phyloP scores from a whole-genome alignment of 441 rosid genomes.

The Adansonia madagascariensis region DNA sequence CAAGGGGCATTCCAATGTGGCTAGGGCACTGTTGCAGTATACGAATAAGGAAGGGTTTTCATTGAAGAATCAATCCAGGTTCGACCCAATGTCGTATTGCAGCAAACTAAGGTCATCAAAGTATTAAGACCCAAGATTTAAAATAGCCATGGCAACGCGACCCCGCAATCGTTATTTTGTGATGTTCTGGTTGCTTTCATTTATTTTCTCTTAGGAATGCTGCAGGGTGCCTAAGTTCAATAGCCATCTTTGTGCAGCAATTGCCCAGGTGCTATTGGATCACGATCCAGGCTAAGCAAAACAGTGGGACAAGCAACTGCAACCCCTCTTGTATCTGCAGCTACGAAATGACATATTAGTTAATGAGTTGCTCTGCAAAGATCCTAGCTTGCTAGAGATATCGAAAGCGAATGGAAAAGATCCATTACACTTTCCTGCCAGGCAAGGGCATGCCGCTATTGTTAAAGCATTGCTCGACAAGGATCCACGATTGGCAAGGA shows the following conservation, averaged over 20 bases:
- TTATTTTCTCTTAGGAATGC: neutral
- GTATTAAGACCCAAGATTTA: slow-evolving; percentile 43
- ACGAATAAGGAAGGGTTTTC: slow-evolving; percentile 60
- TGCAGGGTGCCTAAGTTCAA: slow-evolving; percentile 16
- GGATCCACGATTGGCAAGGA: slow-evolving; percentile 77
- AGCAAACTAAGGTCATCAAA: slow-evolving; percentile 79
- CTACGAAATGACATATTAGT: slow-evolving; percentile 68
- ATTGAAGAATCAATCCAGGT: slow-evolving; percentile 65
- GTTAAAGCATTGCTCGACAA: slow-evolving; percentile 60
- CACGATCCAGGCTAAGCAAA: slow-evolving; percentile 63
- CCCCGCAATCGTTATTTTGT: no score
- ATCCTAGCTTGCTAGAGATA: slow-evolving; percentile 61
- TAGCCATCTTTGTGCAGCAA: slow-evolving; percentile 53
- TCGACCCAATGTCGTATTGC: slow-evolving; percentile 79
- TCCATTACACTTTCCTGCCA: slow-evolving; percentile 81
- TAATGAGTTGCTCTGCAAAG: slow-evolving; percentile 60
- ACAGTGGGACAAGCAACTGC: slow-evolving; percentile 84
- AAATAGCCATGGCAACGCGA: no score
- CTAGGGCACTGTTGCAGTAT: slow-evolving; percentile 63
- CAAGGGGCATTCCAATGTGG: slow-evolving; percentile 78
- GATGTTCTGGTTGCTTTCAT: no score
- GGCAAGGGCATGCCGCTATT: slow-evolving; percentile 90
- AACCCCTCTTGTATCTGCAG: slow-evolving; percentile 83
- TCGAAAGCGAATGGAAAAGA: slow-evolving; percentile 75
- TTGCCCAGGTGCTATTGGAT: slow-evolving; percentile 69